Evolutionary conservation across 345 rosid species (phyloP), one percentile per base, ranked within the genome.

Genomic region (Durio zibethinus): DNA sequence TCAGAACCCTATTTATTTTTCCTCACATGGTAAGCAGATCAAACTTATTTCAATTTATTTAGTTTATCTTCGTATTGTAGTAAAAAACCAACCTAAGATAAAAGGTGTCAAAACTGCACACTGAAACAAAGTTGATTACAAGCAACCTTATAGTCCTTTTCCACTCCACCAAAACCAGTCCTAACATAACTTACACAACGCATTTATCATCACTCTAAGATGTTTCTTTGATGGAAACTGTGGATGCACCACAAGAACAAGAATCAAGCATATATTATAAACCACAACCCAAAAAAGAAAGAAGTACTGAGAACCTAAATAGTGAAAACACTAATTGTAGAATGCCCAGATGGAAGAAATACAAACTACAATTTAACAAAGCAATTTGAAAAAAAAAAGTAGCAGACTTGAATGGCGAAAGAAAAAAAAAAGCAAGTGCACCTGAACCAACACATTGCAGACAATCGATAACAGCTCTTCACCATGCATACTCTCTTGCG

Each of bases 401-500:
- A 48, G 35, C 23, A 57, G 77, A 74, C 23, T 29, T 42, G 23
- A 56, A 33, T 12, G 64, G 27, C 12, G 31, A 70, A 53, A 57
- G 18, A 45, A 47, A 56, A 61, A 69, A 62, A 12, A 47, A 8
- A 33, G 7, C 7, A 59, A 47, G 61, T 45, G 56, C 77, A 96
- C 99, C 98, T 93, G 97, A 86, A 96, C 94, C 85, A 93, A 87
- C 75, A 83, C 80, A 82, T 86, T 92, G 91, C 92, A 86, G 7
- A 84, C 85, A 83, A 91, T 84, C 78, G 94, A 86, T 73, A 96
- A 81, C 77, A 96, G 88, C 87, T 96, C 99, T 86, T 92, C 98
- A 33, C 99, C 98, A 72, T 91, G 90, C 93, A 96, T 89, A 80
- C 86, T 91, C 88, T 96, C 98, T 80, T 92, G 98, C 61, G 87